Conservation (phyloP, 352 stramenopile species). For the Paralagenidium karlingii region DNA sequence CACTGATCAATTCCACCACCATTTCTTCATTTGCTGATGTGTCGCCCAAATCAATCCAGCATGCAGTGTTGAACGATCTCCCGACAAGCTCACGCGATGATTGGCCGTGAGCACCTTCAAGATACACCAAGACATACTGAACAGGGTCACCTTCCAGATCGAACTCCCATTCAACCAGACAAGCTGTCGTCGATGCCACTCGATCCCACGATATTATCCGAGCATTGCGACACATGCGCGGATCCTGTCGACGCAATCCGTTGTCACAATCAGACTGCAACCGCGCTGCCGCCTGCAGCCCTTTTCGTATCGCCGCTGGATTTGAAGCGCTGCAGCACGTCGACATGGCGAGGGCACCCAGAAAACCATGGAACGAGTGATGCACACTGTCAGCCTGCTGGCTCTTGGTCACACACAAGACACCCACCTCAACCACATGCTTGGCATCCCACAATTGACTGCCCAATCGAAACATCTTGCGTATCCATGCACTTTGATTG, state of each 20-base stretch:
- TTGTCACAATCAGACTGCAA: no score
- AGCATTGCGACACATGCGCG: constrained; percentile 8
- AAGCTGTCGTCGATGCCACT: constrained; percentile 7
- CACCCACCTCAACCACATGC: constrained; percentile 25
- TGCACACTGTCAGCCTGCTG: constrained; percentile 8
- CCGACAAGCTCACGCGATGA: constrained; percentile 14
- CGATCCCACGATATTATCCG: constrained; percentile 8
- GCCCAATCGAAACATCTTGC: constrained; percentile 23
- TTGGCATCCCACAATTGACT: constrained; percentile 26
- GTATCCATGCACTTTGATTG: constrained; percentile 11
- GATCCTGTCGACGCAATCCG: no score
- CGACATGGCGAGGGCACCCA: constrained; percentile 20
- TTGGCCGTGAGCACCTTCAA: constrained; percentile 3
- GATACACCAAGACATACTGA: constrained; percentile 18
- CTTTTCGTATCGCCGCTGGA: no score
- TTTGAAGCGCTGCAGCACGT: constrained; percentile 10
- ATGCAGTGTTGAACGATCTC: constrained; percentile 13
- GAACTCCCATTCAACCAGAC: constrained; percentile 16
- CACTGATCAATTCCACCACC: constrained; percentile 14
- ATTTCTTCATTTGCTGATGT: constrained; percentile 2
- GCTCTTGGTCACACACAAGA: constrained; percentile 19
- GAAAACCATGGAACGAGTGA: no score
- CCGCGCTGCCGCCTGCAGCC: no score
- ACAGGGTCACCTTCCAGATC: constrained; percentile 5
- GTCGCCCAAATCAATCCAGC: constrained; percentile 10